Conservation (phyloP, 192 early-diverging fungal genomes). For the Coemansia furcata region DNA sequence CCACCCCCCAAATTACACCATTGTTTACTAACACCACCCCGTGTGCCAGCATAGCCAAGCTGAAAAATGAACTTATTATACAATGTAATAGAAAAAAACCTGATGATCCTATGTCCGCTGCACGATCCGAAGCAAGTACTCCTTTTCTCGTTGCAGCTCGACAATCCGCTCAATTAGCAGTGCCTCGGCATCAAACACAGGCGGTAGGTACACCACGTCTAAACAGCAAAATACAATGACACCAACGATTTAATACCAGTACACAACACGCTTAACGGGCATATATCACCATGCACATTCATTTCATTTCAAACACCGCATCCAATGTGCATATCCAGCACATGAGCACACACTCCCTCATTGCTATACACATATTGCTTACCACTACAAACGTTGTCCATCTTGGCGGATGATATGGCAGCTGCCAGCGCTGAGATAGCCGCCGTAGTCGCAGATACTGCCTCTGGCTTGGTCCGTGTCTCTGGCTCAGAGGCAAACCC, state of each 20-base stretch:
- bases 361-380: neutral
- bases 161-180: slow-evolving; percentile 1
- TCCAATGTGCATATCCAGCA: neutral
- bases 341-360: neutral
- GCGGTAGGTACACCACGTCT: neutral
- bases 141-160: slow-evolving; percentile 22
- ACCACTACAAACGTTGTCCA: neutral
- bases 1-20: neutral
- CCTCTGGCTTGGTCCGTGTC: neutral
- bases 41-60: too few relatives aligned
- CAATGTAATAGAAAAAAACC: too few relatives aligned
- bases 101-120: neutral
- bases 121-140: slow-evolving; percentile 15
- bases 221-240: neutral
- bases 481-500: neutral
- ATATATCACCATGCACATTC: neutral
- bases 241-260: neutral
- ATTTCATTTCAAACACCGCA: slow-evolving; percentile 1
- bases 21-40: too few relatives aligned
- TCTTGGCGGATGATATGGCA: neutral
- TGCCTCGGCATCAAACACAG: neutral
- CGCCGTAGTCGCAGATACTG: neutral
- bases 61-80: too few relatives aligned
- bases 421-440: slow-evolving; percentile 7
- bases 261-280: neutral